Evolutionary conservation across 352 stramenopile species (phyloP).

Genomic region (Pythium pyrilobum): DNA sequence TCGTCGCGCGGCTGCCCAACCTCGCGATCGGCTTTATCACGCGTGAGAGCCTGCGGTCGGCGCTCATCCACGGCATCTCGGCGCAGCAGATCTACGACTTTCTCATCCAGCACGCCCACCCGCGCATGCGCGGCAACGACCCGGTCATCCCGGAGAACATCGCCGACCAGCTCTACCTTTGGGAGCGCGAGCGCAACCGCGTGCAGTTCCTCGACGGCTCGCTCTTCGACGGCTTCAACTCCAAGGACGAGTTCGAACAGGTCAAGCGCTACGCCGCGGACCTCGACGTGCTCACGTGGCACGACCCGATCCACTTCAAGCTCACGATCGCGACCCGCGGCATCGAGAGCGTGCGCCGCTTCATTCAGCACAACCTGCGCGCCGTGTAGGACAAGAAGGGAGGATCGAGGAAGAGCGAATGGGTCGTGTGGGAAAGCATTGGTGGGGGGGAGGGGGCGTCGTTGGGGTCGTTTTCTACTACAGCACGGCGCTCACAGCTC

Average conservation of each 20-base stretch:
- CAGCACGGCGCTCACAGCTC: too few species aligned
- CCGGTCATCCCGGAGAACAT: constrained; percentile 87
- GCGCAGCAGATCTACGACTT: constrained; percentile 91
- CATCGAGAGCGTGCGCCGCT: constrained; percentile 63
- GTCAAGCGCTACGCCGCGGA: constrained; percentile 62
- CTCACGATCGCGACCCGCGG: constrained; percentile 55
- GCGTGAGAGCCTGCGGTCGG: constrained; percentile 83
- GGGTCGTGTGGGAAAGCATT: too few species aligned
- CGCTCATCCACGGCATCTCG: constrained; percentile 88
- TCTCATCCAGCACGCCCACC: constrained; percentile 84
- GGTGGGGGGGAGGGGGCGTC: too few species aligned
- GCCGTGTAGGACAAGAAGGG: too few species aligned
- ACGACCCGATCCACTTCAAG: constrained; percentile 76
- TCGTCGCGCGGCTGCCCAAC: constrained; percentile 87
- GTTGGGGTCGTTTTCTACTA: too few species aligned
- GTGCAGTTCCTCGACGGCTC: constrained; percentile 78
- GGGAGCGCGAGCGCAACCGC: constrained; percentile 88
- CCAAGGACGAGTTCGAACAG: constrained; percentile 79
- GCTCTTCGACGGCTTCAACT: constrained; percentile 85
- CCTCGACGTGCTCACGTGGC: constrained; percentile 78
- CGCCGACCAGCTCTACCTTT: constrained; percentile 89
- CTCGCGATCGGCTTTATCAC: constrained; percentile 90
- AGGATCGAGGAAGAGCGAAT: too few species aligned
- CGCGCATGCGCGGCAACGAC: constrained; percentile 68
- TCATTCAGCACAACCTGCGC: constrained; percentile 58